Base-by-base conservation (phyloP, 192 early-diverging fungal species). In the Podila verticillata region DNA sequence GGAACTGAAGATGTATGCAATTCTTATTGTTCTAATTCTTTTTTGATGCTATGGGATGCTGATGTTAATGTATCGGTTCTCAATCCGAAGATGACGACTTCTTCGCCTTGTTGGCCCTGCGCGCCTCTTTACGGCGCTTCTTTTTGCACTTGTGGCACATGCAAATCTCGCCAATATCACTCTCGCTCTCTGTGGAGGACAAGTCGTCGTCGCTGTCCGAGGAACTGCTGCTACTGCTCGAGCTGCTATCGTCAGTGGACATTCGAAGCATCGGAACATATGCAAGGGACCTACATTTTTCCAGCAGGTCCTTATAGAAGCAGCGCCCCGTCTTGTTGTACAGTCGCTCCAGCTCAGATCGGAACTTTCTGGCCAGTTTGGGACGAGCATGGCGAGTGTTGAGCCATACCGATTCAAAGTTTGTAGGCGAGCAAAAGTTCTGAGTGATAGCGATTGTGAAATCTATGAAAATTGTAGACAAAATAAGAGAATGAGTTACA, bases 371-470 rank as follows among this genome's bases (percentile, higher is more conserved):
- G 12, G 86, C 86, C 34, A 90, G 57, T 44, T 87, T 87, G 32
- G 89, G 89, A 15, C 89, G 80, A 1, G 77, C 73, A 70, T 85
- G 80, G 3, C 93, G 84, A 9, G 92, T 91, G 39, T 84, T 65
- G 5, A 94, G 80, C 85, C 88, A 93, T 8, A 95, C 92, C 24
- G 68, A 67, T 36, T 95, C 94, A 35, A 92, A 83, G 59, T 89
- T 91, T 13, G 89, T 87, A 7, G 80, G 81, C 0, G 90, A 91
- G 57, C 91, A 92, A 68, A 90, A 94, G 70, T 95, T 94, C 66
- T 95, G 94, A 13, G 94, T 95, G 22, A 94, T 87, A 4, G 93
- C 94, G 28, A 94, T 86, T 2, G 91, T 91, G 56, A 92, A 92
- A 66, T 93, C 89, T 88, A 79, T 24, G 8, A 19, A 24, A 54